Base-by-base conservation (phyloP, 2,329 filamentous ascomycete species). In the Paecilomyces dactylethromorphus region DNA sequence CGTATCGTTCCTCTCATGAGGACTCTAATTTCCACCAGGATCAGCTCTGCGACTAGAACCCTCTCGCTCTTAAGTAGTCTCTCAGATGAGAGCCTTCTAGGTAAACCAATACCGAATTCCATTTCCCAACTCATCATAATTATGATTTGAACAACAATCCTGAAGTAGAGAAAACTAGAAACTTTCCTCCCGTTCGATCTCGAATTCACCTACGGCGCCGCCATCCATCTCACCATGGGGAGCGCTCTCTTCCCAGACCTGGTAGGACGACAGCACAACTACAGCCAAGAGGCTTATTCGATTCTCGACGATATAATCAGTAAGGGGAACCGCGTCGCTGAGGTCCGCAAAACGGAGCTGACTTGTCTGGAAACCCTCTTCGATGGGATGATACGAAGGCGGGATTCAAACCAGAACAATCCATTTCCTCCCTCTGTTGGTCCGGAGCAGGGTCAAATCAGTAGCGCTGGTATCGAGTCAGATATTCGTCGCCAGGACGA, bases 21-120 rank as follows among this genome's bases (percentile, higher is more conserved):
- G 12, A 62, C 72, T 0, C 57, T 78, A 0, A 76, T 78, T 7
- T 72, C 70, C 0, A 75, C 71, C 0, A 74, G 76, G 3, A 77
- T 78, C 21, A 77, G 78, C 33, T 78, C 76, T 0, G 76, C 76
- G 0, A 64, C 67, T 2, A 78, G 78, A 54, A 74, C 72, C 0
- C 62, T 78, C 0, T 72, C 76, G 49, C 76, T 78, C 0, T 57
- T 78, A 0, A 68, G 68, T 0, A 68, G 68, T 15, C 24, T 26
- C 24, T 26, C 5, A 26, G 74, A 76, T 22, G 68, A 75, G 4
- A 68, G 71, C 13, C 62, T 75, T 0, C 66, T 77, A 0, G 75
- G 75, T 77, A 64, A 21, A 68, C 56, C 24, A 26, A 26, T 3
- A 26, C 24, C 3, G 24, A 26, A 26, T 26, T 26, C 24, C 24